Evolutionary conservation across 2,329 filamentous ascomycete genomes (phyloP).

Genomic region (Elsinoe arachidis): DNA sequence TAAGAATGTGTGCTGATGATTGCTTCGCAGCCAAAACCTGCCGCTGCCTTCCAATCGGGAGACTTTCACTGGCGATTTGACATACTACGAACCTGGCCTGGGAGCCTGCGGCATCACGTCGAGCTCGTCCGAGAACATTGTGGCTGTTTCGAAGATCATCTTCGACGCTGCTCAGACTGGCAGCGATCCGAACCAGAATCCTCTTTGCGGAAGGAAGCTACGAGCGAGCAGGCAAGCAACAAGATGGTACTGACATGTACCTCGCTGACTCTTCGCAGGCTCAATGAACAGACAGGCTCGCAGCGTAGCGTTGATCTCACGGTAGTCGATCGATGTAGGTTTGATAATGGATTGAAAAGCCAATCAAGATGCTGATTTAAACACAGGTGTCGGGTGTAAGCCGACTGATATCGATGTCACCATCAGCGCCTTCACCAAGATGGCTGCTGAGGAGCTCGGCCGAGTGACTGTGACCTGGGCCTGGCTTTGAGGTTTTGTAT

Average conservation of each 20-base stretch:
- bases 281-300: conserved; percentile 36
- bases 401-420: conserved; percentile 44
- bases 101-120: conserved; percentile 61
- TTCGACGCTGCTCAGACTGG: conserved; percentile 48
- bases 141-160: conserved; percentile 56
- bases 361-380: not conserved
- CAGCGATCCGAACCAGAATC: conserved; percentile 52
- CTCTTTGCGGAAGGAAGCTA: conserved; percentile 59
- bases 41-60: conserved; percentile 45
- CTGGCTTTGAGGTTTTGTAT: not conserved
- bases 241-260: not conserved
- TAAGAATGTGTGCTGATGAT: not conserved
- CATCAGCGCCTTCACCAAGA: conserved; percentile 33
- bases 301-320: conserved; percentile 49
- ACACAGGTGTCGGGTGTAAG: conserved; percentile 32
- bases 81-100: conserved; percentile 58
- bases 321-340: conserved; percentile 58
- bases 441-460: conserved; percentile 9
- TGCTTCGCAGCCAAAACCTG: conserved; percentile 31
- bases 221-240: conserved; percentile 44
- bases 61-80: conserved; percentile 55
- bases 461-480: conserved; percentile 11
- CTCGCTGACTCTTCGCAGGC: not conserved
- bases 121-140: conserved; percentile 49
- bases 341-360: not conserved